Base-by-base conservation (phyloP, 2,329 filamentous ascomycete species). In the Curvularia spicifera region DNA sequence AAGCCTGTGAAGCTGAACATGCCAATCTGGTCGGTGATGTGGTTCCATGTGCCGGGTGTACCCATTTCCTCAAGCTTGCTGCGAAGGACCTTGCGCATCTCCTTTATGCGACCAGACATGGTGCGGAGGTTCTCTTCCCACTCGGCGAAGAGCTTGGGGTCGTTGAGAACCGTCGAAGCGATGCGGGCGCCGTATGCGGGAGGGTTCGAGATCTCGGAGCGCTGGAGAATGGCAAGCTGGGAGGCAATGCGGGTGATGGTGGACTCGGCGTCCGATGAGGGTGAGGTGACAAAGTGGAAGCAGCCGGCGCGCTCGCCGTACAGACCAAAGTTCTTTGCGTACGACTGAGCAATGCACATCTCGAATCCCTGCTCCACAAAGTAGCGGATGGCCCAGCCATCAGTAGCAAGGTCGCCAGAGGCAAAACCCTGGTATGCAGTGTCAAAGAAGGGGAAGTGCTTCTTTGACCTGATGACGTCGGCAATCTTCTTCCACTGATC, bases 391-490 rank as follows among this genome's bases (percentile, higher is more conserved):
- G 95, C 91, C 83, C 89, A 93, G 64, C 91, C 91, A 77, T 99
- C 95, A 60, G 88, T 87, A 68, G 85, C 83, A 20, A 98, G 86
- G 76, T 96, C 89, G 58, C 95, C 95, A 0, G 95, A 96, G 3
- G 95, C 95, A 76, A 99, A 99, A 56, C 95, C 94, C 80, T 98
- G 95, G 83, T 99, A 99, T 56, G 95, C 95, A 65, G 87, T 91
- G 83, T 99, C 95, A 80, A 99, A 98, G 86, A 99, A 98, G 71
- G 95, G 94, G 82, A 99, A 97, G 79, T 96, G 94, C 64, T 86
- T 86, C 80, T 90, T 92, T 71, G 86, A 78, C 70, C 85, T 86
- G 78, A 98, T 88, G 44, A 97, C 78, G 43, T 83, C 78, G 51
- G 94, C 93, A 61, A 99, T 87, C 80, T 96, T 86, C 78, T 90